These are phyloP conservation scores for Oidiodendron maius DNA, from an alignment of 495 filamentous ascomycete genomes.

Conservation along the genomic window DNA sequence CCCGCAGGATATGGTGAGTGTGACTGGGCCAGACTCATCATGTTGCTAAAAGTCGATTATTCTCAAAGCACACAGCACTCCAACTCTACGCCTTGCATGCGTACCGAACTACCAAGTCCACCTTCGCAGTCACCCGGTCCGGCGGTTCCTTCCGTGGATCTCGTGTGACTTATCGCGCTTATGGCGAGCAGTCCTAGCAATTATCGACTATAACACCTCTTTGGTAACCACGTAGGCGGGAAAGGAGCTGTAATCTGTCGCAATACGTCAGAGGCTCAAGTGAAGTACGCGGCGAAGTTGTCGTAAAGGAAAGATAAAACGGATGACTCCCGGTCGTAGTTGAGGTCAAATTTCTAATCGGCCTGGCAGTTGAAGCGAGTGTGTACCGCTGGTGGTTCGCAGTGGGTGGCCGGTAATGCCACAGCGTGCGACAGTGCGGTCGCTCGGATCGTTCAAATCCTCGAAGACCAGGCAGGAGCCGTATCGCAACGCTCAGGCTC, in stretches of 20 bases:
- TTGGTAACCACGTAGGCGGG: too few relatives aligned
- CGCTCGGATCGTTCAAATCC: constrained; percentile 1
- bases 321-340: too few relatives aligned
- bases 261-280: constrained; percentile 15
- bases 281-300: too few relatives aligned
- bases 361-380: too few relatives aligned
- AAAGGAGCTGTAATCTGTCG: too few relatives aligned
- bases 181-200: too few relatives aligned
- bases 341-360: too few relatives aligned
- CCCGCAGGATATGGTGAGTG: constrained; percentile 65
- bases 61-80: constrained; percentile 11
- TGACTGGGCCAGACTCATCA: constrained; percentile 67
- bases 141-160: constrained; percentile 1
- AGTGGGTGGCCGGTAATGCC: constrained; percentile 6
- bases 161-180: neutral
- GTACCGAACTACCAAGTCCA: constrained; percentile 6
- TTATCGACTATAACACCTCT: too few relatives aligned
- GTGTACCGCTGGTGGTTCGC: too few relatives aligned
- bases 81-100: constrained; percentile 14
- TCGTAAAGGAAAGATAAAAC: too few relatives aligned
- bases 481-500: constrained; percentile 16
- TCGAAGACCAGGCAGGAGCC: neutral
- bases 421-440: constrained; percentile 8
- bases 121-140: constrained; percentile 9
- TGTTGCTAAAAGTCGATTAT: constrained; percentile 25